These are phyloP conservation scores for Solanum piurae DNA, from an alignment of 257 asterid species.

Conservation along the genomic window DNA sequence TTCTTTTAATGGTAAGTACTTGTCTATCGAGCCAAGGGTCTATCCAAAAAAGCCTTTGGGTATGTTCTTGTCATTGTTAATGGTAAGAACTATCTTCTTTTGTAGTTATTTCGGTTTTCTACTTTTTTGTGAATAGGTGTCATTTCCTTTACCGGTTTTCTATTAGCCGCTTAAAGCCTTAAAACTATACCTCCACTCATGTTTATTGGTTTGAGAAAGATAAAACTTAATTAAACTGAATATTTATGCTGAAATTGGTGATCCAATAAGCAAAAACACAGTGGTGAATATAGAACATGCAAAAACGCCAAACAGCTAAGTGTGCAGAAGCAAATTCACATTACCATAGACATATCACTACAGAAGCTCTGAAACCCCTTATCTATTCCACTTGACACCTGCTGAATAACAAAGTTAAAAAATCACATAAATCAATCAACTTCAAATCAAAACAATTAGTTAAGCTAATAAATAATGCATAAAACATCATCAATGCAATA, in stretches of 20 bases:
- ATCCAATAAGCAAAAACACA: not conserved
- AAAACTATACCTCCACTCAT: not conserved
- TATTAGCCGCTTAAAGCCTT: not conserved
- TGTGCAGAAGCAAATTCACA: not conserved
- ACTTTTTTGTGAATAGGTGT: not conserved
- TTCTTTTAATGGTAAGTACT: not conserved
- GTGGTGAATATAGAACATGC: not conserved
- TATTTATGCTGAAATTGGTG: not conserved
- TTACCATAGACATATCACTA: conserved; percentile 56
- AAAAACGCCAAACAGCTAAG: not conserved
- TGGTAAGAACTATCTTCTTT: not conserved
- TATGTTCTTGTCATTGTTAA: not conserved
- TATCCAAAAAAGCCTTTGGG: no score
- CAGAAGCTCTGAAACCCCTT: conserved; percentile 43
- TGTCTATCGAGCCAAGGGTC: not conserved
- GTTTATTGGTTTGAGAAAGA: not conserved
- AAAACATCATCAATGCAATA: not conserved
- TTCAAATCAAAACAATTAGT: not conserved
- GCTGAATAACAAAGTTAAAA: not conserved
- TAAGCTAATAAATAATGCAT: not conserved
- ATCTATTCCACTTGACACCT: conserved; percentile 41
- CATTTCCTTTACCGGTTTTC: no score
- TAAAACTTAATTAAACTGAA: not conserved
- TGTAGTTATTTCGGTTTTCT: not conserved
- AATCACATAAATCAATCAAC: not conserved